These are phyloP conservation scores for Kurtzmaniella cleridarum DNA, from an alignment of 805 yeast species.

Conservation along the genomic window DNA sequence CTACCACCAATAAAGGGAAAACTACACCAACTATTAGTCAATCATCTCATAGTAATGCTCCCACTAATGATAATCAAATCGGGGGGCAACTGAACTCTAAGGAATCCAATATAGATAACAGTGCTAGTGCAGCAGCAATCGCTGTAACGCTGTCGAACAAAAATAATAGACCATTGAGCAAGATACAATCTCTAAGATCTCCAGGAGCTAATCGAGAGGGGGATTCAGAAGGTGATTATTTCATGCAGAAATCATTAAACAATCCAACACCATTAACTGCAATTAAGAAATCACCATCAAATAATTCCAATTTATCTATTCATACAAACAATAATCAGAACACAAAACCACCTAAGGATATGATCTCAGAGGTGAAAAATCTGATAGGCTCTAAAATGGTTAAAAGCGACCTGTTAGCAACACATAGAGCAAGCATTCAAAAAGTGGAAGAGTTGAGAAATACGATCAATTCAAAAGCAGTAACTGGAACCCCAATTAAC, in stretches of 20 bases:
- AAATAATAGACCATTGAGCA: no score
- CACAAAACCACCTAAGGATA: constrained; percentile 13
- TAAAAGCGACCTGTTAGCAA: constrained; percentile 9
- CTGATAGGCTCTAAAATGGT: constrained; percentile 19
- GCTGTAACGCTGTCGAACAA: no score
- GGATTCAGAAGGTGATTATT: no score
- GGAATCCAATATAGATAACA: no score
- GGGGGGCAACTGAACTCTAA: no score
- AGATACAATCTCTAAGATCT: no score
- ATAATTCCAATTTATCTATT: constrained; percentile 3
- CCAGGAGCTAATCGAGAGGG: no score
- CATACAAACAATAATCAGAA: background rate
- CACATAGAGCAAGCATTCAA: constrained; percentile 19
- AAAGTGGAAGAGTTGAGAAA: constrained; percentile 26
- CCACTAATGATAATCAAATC: no score
- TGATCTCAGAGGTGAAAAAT: constrained; percentile 19
- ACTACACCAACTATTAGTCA: no score
- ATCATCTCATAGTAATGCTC: no score
- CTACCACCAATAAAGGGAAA: background rate
- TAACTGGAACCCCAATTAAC: constrained; percentile 9
- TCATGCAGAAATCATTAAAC: no score
- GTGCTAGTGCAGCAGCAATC: no score
- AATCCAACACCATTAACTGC: background rate
- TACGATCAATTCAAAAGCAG: constrained; percentile 26
- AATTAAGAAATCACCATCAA: constrained; percentile 1